Conservation (phyloP, 495 filamentous ascomycete species). For the Jackrogersella multiformis region DNA sequence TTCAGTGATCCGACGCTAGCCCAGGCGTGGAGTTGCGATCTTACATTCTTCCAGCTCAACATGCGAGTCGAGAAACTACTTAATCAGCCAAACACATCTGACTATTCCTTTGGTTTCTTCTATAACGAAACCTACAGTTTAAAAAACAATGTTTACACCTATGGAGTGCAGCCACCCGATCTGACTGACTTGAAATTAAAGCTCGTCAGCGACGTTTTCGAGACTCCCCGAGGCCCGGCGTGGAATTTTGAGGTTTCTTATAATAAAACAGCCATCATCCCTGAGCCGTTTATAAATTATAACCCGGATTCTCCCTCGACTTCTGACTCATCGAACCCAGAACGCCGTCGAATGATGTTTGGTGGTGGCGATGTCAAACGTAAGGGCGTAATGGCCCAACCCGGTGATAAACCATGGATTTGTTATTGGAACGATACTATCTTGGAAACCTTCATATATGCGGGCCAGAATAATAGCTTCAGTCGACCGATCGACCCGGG, state of each 20-base stretch:
- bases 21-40: constrained; percentile 74
- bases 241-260: constrained; percentile 76
- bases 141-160: constrained; percentile 59
- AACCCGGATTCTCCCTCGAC: constrained; percentile 9
- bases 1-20: constrained; percentile 67
- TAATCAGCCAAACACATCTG: constrained; percentile 23
- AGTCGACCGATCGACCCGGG: constrained; percentile 33
- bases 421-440: constrained; percentile 88
- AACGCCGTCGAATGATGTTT: constrained; percentile 33
- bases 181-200: constrained; percentile 62
- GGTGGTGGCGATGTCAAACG: constrained; percentile 50
- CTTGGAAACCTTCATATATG: constrained; percentile 84
- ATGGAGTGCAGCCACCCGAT: constrained; percentile 77
- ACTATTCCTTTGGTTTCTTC: constrained; percentile 50
- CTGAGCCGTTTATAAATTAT: constrained; percentile 59
- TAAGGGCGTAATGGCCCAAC: constrained; percentile 57
- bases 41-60: constrained; percentile 47
- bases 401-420: constrained; percentile 80
- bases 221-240: constrained; percentile 72
- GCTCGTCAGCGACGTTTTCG: constrained; percentile 70
- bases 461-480: constrained; percentile 64
- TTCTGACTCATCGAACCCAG: constrained; percentile 13
- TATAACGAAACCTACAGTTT: constrained; percentile 48
- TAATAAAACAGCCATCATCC: constrained; percentile 84
- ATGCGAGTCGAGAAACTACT: constrained; percentile 43